A percentile compares a stretch with the other conserved stretches of the same genome.
These are phyloP conservation scores for Boeremia lycopersici DNA, from an alignment of 2,329 filamentous ascomycete genomes.

Conservation along the genomic window DNA sequence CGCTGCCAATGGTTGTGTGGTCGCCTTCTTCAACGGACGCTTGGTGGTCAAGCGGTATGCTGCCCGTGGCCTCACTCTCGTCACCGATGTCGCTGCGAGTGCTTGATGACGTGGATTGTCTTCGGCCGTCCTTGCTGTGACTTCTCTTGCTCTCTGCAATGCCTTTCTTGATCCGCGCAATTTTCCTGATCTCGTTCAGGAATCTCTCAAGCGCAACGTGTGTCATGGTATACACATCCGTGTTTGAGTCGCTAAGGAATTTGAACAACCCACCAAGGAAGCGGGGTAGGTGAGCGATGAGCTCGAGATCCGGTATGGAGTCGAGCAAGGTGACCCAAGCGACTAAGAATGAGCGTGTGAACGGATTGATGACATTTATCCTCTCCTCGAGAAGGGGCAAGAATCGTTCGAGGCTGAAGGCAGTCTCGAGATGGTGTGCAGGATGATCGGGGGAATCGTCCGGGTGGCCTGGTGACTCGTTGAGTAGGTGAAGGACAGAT, in stretches of 20 bases:
- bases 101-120: conserved; percentile 70
- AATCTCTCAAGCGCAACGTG: conserved; percentile 89
- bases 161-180: conserved; percentile 88
- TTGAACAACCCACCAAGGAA: conserved; percentile 89
- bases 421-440: conserved; percentile 67
- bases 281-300: conserved; percentile 89
- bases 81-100: conserved; percentile 39
- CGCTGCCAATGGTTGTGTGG: conserved; percentile 49
- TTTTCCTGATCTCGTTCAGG: conserved; percentile 90
- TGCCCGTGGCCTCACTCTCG: conserved; percentile 64
- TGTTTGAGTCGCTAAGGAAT: conserved; percentile 89
- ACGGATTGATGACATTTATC: conserved; percentile 92
- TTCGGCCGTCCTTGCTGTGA: conserved; percentile 69
- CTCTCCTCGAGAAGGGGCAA: conserved; percentile 93
- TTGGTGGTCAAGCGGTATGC: conserved; percentile 47
- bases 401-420: conserved; percentile 89
- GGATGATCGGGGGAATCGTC: conserved; percentile 28
- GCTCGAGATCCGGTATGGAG: conserved; percentile 93
- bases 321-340: conserved; percentile 95
- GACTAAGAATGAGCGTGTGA: conserved; percentile 91
- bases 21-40: conserved; percentile 58
- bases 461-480: conserved; percentile 57
- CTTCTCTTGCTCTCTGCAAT: conserved; percentile 83
- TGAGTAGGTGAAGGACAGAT: conserved; percentile 75
- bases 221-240: conserved; percentile 93